phyloP scores from a whole-genome alignment of 2,329 filamentous ascomycete species.

The Botrytis deweyae region DNA sequence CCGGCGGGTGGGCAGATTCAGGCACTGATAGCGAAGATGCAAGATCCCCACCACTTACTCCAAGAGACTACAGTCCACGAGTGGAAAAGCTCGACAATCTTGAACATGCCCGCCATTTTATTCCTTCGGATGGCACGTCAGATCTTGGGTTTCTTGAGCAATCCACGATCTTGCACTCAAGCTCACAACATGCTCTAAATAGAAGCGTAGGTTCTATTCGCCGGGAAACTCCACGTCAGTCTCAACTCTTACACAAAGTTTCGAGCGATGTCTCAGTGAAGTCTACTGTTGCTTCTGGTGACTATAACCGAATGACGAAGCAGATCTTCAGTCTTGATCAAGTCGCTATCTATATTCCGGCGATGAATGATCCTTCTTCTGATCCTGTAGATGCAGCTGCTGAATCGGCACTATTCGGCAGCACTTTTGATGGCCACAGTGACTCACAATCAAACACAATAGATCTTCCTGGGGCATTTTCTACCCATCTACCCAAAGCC shows the following conservation, averaged over 20 bases:
- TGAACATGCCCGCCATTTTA: constrained; percentile 30
- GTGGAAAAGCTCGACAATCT: constrained; percentile 32
- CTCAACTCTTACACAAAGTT: constrained; percentile 28
- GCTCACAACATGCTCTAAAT: constrained; percentile 21
- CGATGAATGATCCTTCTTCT: constrained; percentile 14
- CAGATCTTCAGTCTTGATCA: constrained; percentile 41
- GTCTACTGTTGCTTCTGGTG: constrained; percentile 35
- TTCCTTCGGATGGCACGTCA: constrained; percentile 1
- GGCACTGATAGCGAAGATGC: constrained; percentile 26
- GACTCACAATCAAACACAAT: constrained; percentile 43
- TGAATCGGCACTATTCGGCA: constrained; percentile 24
- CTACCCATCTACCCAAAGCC: constrained; percentile 42
- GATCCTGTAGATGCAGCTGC: constrained; percentile 18
- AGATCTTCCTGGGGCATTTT: constrained; percentile 62
- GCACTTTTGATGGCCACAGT: constrained; percentile 29
- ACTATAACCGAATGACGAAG: constrained; percentile 37
- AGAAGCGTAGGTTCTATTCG: constrained; percentile 19
- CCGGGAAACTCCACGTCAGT: constrained; percentile 11
- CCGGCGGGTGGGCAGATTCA: constrained; percentile 35
- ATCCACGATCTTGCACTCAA: neutral
- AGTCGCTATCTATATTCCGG: constrained; percentile 40
- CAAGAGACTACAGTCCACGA: constrained; percentile 20
- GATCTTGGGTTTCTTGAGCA: neutral
- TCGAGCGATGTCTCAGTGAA: constrained; percentile 33
- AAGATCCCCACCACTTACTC: constrained; percentile 29